A percentile compares a stretch with the other conserved stretches of the same genome.
Evolutionary conservation across 2,329 filamentous ascomycete species (phyloP).

Genomic region (Cladosporium sp.): DNA sequence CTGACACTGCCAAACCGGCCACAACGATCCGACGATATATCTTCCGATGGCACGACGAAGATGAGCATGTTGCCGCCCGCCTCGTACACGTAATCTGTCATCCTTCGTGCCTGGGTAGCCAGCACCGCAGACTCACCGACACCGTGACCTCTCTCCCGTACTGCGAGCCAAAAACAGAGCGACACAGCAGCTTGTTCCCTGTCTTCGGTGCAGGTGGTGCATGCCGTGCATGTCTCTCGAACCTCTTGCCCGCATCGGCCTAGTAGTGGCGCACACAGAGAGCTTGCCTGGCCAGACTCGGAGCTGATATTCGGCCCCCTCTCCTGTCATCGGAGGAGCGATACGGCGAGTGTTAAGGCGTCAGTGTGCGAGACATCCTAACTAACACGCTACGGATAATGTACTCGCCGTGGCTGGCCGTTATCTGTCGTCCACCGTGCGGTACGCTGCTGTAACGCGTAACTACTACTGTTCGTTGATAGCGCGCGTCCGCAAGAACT

Average conservation of each 20-base stretch:
- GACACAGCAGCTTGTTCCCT: slow-evolving; percentile 9
- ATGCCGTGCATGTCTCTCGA: not conserved
- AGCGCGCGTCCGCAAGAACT: not conserved
- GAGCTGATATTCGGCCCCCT: not conserved
- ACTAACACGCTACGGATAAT: too few species aligned
- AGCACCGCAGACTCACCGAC: not conserved
- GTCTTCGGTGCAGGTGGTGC: not conserved
- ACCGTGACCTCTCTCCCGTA: slow-evolving; percentile 6
- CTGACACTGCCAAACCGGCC: not conserved
- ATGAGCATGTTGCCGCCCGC: not conserved
- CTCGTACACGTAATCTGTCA: not conserved
- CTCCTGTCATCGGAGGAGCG: not conserved
- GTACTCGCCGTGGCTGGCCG: not conserved
- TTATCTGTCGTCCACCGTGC: not conserved
- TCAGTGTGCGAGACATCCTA: not conserved
- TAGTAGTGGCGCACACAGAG: not conserved
- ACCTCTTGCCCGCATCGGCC: not conserved
- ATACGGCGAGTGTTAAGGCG: not conserved
- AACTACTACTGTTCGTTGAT: not conserved
- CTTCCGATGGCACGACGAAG: not conserved
- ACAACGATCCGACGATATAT: not conserved
- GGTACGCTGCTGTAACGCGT: not conserved
- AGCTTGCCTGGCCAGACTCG: slow-evolving; percentile 8
- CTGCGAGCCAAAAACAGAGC: slow-evolving; percentile 7
- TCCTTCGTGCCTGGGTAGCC: not conserved